These are phyloP conservation scores for Litchi chinensis DNA, from an alignment of 345 rosid species.

Conservation along the genomic window DNA sequence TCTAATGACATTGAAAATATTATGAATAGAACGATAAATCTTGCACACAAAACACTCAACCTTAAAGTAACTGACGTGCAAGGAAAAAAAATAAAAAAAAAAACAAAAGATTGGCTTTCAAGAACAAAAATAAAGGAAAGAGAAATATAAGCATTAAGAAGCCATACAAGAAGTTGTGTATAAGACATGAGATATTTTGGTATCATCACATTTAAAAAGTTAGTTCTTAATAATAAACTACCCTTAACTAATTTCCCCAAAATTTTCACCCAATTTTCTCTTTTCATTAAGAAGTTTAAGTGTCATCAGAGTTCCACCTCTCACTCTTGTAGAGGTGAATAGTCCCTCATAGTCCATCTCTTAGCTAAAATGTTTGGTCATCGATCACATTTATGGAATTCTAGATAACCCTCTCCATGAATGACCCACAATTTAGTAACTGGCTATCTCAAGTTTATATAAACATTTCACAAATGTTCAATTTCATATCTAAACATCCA, in stretches of 20 bases:
- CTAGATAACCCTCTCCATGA: neutral
- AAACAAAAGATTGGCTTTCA: neutral
- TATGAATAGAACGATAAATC: neutral
- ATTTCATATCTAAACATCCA: neutral
- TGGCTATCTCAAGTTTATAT: neutral
- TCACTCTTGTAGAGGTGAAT: neutral
- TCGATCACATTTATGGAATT: neutral
- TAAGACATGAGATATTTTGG: neutral
- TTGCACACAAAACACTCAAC: slow-evolving; percentile 3
- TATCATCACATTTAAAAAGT: neutral
- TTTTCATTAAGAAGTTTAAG: neutral
- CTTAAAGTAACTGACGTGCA: neutral
- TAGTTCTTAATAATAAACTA: no score
- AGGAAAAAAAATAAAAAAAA: neutral
- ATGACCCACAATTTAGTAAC: neutral
- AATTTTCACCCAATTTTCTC: neutral
- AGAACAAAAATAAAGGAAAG: neutral
- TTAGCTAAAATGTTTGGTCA: neutral
- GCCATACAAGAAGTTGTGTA: neutral
- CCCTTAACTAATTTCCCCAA: neutral
- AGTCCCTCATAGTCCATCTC: no score
- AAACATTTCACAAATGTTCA: neutral
- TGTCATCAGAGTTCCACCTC: neutral
- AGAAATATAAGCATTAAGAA: neutral
- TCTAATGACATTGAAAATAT: slow-evolving; percentile 2